Base-by-base conservation (phyloP, 2,329 filamentous ascomycete genomes). In the Paradendryphiella salina region DNA sequence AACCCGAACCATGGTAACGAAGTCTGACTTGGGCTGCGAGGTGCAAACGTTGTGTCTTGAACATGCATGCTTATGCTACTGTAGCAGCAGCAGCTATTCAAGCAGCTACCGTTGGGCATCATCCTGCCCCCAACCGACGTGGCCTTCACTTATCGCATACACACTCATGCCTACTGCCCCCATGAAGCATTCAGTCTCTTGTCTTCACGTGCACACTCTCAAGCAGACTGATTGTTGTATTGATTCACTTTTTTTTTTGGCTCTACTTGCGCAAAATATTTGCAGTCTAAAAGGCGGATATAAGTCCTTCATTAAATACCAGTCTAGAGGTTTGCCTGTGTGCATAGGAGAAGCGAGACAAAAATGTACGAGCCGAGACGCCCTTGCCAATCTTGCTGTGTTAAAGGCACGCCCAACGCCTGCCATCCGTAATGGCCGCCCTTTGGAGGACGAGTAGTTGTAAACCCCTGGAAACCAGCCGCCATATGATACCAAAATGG, bases 221-320 rank as follows among this genome's bases (percentile, higher is more conserved):
- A 23, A 17, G 13, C 9, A 42, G 29, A 5, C 10, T 10, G 10
- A 13, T 17, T 23, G 36, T 41, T 42, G 20, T 23, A 21, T n/a
- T 45, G 28, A 14, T 67, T 62, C 59, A 56, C 44, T 64, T 68
- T 69, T 63, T 64, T 68, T 69, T 63, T 67, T 58, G 49, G 56
- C 57, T 64, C 63, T 61, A 65, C 63, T 63, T 55, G 63, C 59
- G 65, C 64, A 65, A 59, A 60, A 51, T 46, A 53, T 32, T 59
- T 65, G 55, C 66, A 72, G 63, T 73, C 70, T 73, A 73, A 57
- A 56, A 45, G 49, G 66, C 62, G 69, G 69, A 73, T 69, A 48
- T 63, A 61, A 52, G 67, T 70, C 69, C 69, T 70, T 72, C 67
- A 72, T 73, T 72, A 73, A 72, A 60, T 72, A 67, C 69, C 70